Evolutionary conservation across 2,329 filamentous ascomycete species (phyloP).

Genomic region (Aspergillus unguis): DNA sequence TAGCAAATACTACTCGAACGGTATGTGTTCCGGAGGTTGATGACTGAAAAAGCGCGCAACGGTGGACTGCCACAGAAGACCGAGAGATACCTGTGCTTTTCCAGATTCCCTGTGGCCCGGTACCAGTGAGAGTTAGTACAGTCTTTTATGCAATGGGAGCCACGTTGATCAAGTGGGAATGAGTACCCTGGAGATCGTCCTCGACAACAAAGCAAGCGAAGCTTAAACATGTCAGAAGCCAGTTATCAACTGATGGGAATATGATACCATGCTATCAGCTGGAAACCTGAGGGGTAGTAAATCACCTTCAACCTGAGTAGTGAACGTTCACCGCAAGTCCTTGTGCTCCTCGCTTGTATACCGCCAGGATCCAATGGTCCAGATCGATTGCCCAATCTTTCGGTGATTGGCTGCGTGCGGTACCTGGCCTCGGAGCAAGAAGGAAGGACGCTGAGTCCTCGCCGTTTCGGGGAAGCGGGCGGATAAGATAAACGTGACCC

Average conservation of each 20-base stretch:
- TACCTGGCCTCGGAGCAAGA: neutral
- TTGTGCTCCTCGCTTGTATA: neutral
- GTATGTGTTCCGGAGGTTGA: too few relatives aligned
- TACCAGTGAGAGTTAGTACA: too few relatives aligned
- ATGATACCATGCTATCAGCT: neutral
- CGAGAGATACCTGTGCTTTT: too few relatives aligned
- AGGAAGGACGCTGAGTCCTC: neutral
- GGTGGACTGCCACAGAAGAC: too few relatives aligned
- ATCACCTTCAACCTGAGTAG: too few relatives aligned
- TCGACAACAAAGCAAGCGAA: neutral
- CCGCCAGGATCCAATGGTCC: neutral
- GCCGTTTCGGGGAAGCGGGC: constrained; percentile 1
- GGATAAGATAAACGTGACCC: constrained; percentile 14
- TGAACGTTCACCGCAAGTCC: constrained; percentile 10
- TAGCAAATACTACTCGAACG: too few relatives aligned
- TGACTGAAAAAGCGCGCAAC: too few relatives aligned
- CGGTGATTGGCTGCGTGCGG: constrained; percentile 5
- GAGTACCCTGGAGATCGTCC: neutral
- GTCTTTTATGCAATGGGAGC: too few relatives aligned
- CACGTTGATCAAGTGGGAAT: neutral
- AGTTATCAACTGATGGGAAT: neutral
- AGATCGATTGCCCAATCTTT: neutral
- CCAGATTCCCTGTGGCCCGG: neutral
- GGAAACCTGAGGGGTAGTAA: too few relatives aligned
- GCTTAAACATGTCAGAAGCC: neutral